Evolutionary conservation across 192 early-diverging fungal genomes (phyloP).

Genomic region (Backusella parvicylindrica): DNA sequence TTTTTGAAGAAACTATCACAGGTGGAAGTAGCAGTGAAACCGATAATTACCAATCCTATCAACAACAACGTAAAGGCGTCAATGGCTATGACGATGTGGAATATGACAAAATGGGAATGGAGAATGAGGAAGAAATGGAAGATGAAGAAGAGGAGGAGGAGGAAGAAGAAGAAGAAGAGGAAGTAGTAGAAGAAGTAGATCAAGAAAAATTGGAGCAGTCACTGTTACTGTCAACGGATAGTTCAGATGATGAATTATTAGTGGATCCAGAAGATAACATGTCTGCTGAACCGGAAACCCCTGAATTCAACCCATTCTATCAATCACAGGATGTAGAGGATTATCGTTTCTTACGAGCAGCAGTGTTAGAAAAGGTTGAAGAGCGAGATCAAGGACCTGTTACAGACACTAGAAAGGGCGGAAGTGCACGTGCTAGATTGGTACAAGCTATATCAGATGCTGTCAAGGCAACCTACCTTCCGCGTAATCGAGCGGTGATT

Average conservation of each 20-base stretch:
- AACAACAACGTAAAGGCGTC: background rate
- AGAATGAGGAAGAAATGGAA: background rate
- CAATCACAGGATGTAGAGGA: constrained; percentile 41
- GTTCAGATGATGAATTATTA: constrained; percentile 5
- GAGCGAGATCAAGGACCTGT: background rate
- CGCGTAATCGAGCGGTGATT: constrained; percentile 27
- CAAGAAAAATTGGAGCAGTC: constrained; percentile 4
- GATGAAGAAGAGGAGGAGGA: background rate
- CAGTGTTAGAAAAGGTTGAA: constrained; percentile 23
- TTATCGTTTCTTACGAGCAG: constrained; percentile 39
- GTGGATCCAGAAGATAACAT: background rate
- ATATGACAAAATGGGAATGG: background rate
- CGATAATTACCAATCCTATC: background rate
- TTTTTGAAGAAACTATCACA: background rate
- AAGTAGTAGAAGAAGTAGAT: background rate
- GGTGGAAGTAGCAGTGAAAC: background rate
- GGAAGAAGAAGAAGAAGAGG: background rate
- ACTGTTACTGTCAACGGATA: constrained; percentile 3
- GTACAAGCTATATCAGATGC: constrained; percentile 59
- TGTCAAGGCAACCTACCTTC: constrained; percentile 60
- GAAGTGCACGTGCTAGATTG: constrained; percentile 74
- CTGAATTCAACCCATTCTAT: constrained; percentile 32
- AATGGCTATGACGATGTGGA: background rate
- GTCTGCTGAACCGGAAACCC: background rate
- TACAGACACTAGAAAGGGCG: constrained; percentile 16